These are phyloP conservation scores for Pyronema domesticum DNA, from an alignment of 495 filamentous ascomycete species.

Conservation along the genomic window DNA sequence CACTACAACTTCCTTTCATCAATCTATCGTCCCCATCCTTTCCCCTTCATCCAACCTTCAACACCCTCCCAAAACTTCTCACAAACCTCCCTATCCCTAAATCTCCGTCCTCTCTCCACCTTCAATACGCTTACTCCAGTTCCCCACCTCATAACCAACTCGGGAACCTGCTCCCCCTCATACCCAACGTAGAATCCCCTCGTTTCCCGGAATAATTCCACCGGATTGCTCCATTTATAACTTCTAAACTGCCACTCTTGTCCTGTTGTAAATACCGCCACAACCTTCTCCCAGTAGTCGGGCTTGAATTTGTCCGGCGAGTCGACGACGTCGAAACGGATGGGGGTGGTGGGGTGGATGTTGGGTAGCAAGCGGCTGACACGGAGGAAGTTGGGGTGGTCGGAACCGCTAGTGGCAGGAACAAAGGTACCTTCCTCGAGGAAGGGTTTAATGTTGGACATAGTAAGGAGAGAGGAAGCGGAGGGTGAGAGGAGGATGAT, in stretches of 20 bases:
- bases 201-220: constrained; percentile 75
- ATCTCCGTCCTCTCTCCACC: constrained; percentile 73
- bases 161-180: constrained; percentile 66
- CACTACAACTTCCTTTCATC: too few relatives aligned
- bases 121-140: constrained; percentile 54
- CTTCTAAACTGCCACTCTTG: constrained; percentile 98
- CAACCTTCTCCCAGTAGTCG: constrained; percentile 91
- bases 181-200: constrained; percentile 81
- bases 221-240: constrained; percentile 85
- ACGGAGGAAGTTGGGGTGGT: constrained; percentile 55
- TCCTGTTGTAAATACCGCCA: constrained; percentile 94
- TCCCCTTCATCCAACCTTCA: constrained; percentile 69
- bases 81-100: constrained; percentile 83
- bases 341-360: constrained; percentile 50
- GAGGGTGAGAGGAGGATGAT: constrained; percentile 99
- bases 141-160: constrained; percentile 64
- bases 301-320: constrained; percentile 86
- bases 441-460: constrained; percentile 93
- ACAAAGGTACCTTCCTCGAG: constrained; percentile 70
- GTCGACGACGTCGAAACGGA: constrained; percentile 91
- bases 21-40: constrained; percentile 46
- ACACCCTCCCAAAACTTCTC: constrained; percentile 84
- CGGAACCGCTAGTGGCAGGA: constrained; percentile 34
- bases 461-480: constrained; percentile 87
- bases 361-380: constrained; percentile 61